Evolutionary conservation across 2,329 filamentous ascomycete genomes (phyloP), one percentile per base, ranked within the genome.

Genomic region (Coniochaeta prunicola): DNA sequence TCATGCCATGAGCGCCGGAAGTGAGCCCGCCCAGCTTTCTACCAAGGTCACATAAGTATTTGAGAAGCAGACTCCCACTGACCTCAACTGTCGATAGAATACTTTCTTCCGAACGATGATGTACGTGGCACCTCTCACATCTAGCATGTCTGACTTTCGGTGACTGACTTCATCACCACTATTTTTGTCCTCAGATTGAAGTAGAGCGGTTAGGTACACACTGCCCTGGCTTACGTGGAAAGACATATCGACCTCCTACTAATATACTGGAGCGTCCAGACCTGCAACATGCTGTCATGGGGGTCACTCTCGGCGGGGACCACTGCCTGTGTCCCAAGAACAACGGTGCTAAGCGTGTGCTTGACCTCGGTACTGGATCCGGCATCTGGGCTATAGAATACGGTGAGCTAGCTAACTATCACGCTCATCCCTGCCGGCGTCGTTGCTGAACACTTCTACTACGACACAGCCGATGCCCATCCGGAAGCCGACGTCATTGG

Each of bases 381-480:
- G 64, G 64, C 8, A 62, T 65, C 28, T 65, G 64, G 64, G 60
- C 60, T 13, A 65, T 65, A 13, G 64, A 65, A 19, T 65, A 62
- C 57, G 63, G 60, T 62, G 45, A 19, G 59, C 40, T 50, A 17
- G 17, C 42, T 33, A 8, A 30, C 31, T 7, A 34, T 8, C 21
- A 45, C 12, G 40, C 15, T 38, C 36, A 38, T 10, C 15, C 36
- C 6, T 38, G 15, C 36, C 19, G 12, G 36, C 19, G 4, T 5
- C 15, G 17, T n/a, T 12, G 10, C 36, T 38, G 36, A 38, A 38
- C 17, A n/a, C 19, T 5, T 38, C 36, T 38, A 4, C 36, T n/a
- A 17, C 4, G 19, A n/a, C 15, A n/a, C 15, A 60, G 60, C 61
- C 31, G 60, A 61, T n/a, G 57, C 48, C 10, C 58, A 65, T 48